Conservation (phyloP, 805 yeast species). For the Schizosaccharomyces lindneri region DNA sequence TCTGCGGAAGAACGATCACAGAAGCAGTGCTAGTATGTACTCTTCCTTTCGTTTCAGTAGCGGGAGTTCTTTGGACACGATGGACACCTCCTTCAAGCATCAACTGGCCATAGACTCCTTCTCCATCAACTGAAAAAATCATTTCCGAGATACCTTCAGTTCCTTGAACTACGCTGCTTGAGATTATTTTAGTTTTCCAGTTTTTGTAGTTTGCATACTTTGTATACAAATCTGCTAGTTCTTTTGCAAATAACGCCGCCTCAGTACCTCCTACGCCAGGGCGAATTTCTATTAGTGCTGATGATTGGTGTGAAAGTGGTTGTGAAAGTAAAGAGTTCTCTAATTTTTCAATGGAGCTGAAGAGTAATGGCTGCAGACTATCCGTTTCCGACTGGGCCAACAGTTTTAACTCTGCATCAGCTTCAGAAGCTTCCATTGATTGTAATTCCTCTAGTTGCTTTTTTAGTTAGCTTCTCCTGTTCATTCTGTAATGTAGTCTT, state of each 20-base stretch:
- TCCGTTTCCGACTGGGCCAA: background rate
- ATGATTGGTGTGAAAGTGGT: conserved; percentile 46
- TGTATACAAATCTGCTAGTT: conserved; percentile 58
- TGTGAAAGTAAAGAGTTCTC: conserved; percentile 39
- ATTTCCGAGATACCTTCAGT: conserved; percentile 48
- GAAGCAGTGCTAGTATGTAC: conserved; percentile 93
- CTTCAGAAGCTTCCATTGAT: background rate
- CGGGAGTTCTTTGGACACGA: conserved; percentile 82
- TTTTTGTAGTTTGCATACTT: conserved; percentile 36
- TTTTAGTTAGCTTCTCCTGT: background rate
- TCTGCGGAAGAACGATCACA: conserved; percentile 71
- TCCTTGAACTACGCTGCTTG: conserved; percentile 22
- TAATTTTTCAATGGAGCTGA: conserved; percentile 17
- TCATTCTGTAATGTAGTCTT: background rate
- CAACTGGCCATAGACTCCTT: conserved; percentile 49
- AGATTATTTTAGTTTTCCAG: conserved; percentile 44
- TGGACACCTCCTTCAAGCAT: conserved; percentile 88
- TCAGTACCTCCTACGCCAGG: conserved; percentile 96
- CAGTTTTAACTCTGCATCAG: background rate
- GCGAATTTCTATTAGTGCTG: conserved; percentile 61
- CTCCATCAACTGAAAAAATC: conserved; percentile 42
- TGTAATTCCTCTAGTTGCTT: background rate
- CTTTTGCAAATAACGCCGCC: conserved; percentile 66
- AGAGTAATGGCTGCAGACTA: background rate
- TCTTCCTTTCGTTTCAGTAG: conserved; percentile 79